These are phyloP conservation scores for Gaertneriomyces semiglobifer DNA, from an alignment of 192 early-diverging fungal genomes.

Conservation along the genomic window DNA sequence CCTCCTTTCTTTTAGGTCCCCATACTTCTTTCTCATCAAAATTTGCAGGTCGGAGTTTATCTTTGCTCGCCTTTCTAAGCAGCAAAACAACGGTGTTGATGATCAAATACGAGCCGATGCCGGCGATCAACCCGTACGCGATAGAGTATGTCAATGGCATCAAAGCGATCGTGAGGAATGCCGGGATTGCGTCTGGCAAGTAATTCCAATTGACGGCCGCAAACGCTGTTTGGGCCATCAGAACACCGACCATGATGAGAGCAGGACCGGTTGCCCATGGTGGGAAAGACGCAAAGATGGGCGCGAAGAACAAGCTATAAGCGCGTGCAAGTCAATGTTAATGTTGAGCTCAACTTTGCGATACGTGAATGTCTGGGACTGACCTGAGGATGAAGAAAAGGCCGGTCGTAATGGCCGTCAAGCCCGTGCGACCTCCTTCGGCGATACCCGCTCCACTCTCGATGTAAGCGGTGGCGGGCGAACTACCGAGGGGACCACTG, in stretches of 20 bases:
- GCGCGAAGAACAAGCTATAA: slow-evolving; percentile 68
- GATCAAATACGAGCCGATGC: slow-evolving; percentile 63
- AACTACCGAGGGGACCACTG: slow-evolving; percentile 69
- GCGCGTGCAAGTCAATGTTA: too few relatives aligned
- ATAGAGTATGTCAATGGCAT: slow-evolving; percentile 81
- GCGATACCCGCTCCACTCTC: slow-evolving; percentile 81
- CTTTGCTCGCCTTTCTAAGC: slow-evolving; percentile 54
- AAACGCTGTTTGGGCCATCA: slow-evolving; percentile 68
- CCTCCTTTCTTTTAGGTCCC: slow-evolving; percentile 10
- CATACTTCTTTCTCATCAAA: slow-evolving; percentile 17
- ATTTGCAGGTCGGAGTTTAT: slow-evolving; percentile 46
- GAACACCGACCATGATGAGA: slow-evolving; percentile 70
- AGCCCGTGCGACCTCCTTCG: slow-evolving; percentile 75
- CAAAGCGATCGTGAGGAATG: slow-evolving; percentile 71
- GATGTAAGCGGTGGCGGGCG: slow-evolving; percentile 75
- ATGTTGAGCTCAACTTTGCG: too few relatives aligned
- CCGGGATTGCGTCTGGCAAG: slow-evolving; percentile 71
- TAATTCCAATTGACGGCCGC: slow-evolving; percentile 76
- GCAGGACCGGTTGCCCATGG: slow-evolving; percentile 84
- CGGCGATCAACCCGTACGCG: slow-evolving; percentile 75
- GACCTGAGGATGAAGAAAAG: slow-evolving; percentile 66
- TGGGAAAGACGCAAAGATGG: slow-evolving; percentile 80
- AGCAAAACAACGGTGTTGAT: slow-evolving; percentile 64
- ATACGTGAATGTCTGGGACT: not conserved
- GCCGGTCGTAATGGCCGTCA: slow-evolving; percentile 65